phyloP scores from a whole-genome alignment of 345 rosid genomes.

The Xanthoceras sorbifolium region DNA sequence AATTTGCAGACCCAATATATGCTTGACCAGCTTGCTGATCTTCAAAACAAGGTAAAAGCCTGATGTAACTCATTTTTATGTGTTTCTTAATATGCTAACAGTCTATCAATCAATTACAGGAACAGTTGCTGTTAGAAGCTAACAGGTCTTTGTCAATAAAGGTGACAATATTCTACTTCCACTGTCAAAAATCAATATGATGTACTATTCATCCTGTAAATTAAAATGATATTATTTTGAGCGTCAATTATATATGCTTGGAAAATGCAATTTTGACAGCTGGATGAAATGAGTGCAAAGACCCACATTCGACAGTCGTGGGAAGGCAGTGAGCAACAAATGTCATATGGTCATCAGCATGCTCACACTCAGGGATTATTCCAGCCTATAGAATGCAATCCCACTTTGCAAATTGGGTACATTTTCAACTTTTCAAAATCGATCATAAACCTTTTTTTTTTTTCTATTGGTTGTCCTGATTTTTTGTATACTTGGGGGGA shows the following conservation, averaged over 20 bases:
- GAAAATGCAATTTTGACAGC: slow-evolving; percentile 37
- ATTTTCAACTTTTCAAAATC: background rate
- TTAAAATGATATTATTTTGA: too few relatives aligned
- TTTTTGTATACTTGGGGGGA: background rate
- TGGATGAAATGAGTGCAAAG: slow-evolving; percentile 70
- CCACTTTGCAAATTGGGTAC: slow-evolving; percentile 96
- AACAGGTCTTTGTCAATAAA: slow-evolving; percentile 80
- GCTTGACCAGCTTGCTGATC: slow-evolving; percentile 95
- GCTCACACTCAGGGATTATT: slow-evolving; percentile 69
- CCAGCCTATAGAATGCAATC: slow-evolving; percentile 87
- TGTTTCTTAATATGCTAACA: slow-evolving; percentile 4
- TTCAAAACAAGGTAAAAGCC: slow-evolving; percentile 68
- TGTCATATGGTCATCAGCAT: slow-evolving; percentile 65
- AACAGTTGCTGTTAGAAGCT: slow-evolving; percentile 78
- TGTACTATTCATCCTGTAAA: too few relatives aligned
- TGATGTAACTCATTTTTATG: background rate
- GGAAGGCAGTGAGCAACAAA: slow-evolving; percentile 74
- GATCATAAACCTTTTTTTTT: background rate
- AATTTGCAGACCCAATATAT: slow-evolving; percentile 73
- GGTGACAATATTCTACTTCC: slow-evolving; percentile 41
- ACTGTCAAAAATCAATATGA: background rate
- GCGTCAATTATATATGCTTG: too few relatives aligned
- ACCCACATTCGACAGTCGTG: slow-evolving; percentile 60
- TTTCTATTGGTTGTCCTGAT: too few relatives aligned
- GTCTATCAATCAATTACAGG: slow-evolving; percentile 40